Conservation (phyloP, 2,329 filamentous ascomycete genomes). For the Exutisphaerella laricina region DNA sequence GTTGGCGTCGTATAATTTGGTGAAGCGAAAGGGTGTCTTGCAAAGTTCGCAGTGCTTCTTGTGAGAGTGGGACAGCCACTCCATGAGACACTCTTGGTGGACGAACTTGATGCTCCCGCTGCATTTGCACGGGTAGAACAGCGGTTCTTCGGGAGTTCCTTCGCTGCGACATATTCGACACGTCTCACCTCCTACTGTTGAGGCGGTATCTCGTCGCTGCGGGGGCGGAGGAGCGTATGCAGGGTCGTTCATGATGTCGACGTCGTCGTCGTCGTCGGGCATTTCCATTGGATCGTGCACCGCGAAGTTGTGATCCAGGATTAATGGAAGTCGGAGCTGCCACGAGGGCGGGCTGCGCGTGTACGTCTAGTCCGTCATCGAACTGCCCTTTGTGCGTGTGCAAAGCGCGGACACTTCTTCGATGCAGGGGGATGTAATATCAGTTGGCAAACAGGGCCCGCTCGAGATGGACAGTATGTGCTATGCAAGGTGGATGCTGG, state of each 20-base stretch:
- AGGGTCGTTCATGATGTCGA: constrained; percentile 44
- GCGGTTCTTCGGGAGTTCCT: constrained; percentile 70
- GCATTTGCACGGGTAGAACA: constrained; percentile 98
- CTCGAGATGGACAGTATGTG: no score
- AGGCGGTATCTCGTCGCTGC: constrained; percentile 21
- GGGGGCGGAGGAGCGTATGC: constrained; percentile 32
- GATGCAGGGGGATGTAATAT: no score
- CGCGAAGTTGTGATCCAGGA: no score
- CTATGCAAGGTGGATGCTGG: no score
- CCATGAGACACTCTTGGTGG: constrained; percentile 96
- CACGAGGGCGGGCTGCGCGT: constrained; percentile 6
- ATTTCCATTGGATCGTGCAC: constrained; percentile 15
- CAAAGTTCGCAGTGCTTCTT: constrained; percentile 99
- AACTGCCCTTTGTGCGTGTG: not conserved
- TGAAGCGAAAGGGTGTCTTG: constrained; percentile 97
- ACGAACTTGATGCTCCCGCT: constrained; percentile 98
- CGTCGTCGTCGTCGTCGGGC: constrained; percentile 1
- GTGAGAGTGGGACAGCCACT: constrained; percentile 97
- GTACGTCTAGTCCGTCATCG: constrained; percentile 11
- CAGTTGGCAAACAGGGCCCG: no score
- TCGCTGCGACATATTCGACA: constrained; percentile 96
- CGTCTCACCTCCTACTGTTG: constrained; percentile 62
- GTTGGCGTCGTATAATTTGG: constrained; percentile 88
- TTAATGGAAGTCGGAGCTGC: constrained; percentile 6
- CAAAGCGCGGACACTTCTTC: not conserved